phyloP scores from a whole-genome alignment of 2,329 filamentous ascomycete species.

The Trichoderma sp. region DNA sequence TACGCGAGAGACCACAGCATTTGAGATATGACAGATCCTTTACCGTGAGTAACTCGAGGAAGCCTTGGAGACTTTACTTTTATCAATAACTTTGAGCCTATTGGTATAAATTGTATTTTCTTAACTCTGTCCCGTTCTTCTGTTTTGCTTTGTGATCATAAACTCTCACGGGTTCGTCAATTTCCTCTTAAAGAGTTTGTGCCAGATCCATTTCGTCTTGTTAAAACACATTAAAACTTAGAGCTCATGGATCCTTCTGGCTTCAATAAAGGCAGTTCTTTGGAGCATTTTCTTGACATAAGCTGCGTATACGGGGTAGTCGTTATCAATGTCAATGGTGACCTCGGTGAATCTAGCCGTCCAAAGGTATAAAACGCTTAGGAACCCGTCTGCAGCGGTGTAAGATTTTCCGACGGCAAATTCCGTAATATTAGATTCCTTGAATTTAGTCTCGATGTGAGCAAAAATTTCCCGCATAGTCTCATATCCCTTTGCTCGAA shows the following conservation, averaged over 20 bases:
- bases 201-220: too few relatives aligned
- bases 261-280: neutral
- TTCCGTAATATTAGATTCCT: neutral
- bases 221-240: neutral
- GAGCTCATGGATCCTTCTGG: neutral
- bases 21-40: neutral
- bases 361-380: neutral
- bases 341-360: neutral
- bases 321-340: neutral
- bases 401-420: neutral
- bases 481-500: neutral
- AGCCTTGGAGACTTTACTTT: too few relatives aligned
- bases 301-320: neutral
- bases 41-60: too few relatives aligned
- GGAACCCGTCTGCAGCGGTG: neutral
- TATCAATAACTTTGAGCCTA: too few relatives aligned
- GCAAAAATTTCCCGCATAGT: neutral
- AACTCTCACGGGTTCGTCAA: too few relatives aligned
- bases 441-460: neutral
- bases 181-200: too few relatives aligned
- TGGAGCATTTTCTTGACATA: neutral
- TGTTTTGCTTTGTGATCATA: too few relatives aligned
- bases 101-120: too few relatives aligned
- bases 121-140: too few relatives aligned
- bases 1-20: neutral